These are phyloP conservation scores for Rasamsonia emersonii DNA, from an alignment of 2,329 filamentous ascomycete genomes.

Conservation along the genomic window DNA sequence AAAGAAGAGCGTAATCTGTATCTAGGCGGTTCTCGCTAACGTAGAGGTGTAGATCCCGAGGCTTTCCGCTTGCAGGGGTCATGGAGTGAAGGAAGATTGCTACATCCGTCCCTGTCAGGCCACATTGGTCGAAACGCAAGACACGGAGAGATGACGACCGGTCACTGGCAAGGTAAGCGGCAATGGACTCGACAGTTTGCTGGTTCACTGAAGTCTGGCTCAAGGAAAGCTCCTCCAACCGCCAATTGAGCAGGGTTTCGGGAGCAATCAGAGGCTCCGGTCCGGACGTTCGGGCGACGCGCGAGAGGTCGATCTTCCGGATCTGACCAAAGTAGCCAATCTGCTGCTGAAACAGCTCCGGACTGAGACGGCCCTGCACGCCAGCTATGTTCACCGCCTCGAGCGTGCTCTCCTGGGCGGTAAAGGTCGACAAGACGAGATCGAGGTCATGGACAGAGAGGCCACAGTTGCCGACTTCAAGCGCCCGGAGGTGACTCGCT, in stretches of 20 bases:
- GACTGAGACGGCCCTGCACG: slow-evolving; percentile 56
- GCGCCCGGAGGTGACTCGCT: slow-evolving; percentile 55
- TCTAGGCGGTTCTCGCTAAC: slow-evolving; percentile 53
- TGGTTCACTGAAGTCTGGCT: slow-evolving; percentile 56
- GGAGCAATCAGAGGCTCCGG: slow-evolving; percentile 55
- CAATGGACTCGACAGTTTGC: slow-evolving; percentile 56
- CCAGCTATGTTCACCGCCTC: slow-evolving; percentile 61
- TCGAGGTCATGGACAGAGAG: slow-evolving; percentile 42
- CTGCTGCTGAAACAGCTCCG: slow-evolving; percentile 56
- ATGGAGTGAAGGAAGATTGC: slow-evolving; percentile 58
- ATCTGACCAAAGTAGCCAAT: slow-evolving; percentile 60
- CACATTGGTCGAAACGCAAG: slow-evolving; percentile 59
- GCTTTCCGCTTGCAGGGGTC: slow-evolving; percentile 40
- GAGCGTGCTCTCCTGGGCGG: slow-evolving; percentile 57
- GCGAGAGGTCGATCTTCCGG: slow-evolving; percentile 57
- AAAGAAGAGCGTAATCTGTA: slow-evolving; percentile 34
- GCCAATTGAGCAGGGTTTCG: slow-evolving; percentile 59
- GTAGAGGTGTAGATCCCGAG: slow-evolving; percentile 55
- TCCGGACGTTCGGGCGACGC: slow-evolving; percentile 55
- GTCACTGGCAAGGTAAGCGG: slow-evolving; percentile 53
- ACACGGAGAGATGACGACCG: slow-evolving; percentile 53
- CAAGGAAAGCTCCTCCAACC: slow-evolving; percentile 56
- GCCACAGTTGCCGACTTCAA: slow-evolving; percentile 59
- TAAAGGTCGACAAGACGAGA: slow-evolving; percentile 55
- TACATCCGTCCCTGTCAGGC: slow-evolving; percentile 55